phyloP scores from a whole-genome alignment of 1,139 yeast genomes.

The Wickerhamomyces sp. region DNA sequence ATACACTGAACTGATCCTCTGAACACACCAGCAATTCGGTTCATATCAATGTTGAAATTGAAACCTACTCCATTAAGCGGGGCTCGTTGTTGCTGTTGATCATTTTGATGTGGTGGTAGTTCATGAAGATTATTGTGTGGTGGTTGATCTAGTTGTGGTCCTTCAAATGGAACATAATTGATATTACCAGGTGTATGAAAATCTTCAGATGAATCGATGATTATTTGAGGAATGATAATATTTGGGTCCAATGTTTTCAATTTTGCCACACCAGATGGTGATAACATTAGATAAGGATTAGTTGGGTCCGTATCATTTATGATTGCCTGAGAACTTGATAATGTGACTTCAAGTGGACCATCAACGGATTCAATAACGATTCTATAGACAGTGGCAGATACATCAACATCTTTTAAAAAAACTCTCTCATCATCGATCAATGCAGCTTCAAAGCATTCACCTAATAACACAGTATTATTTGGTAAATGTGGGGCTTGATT shows the following conservation, averaged over 20 bases:
- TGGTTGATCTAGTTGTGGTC: neutral
- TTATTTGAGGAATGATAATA: conserved; percentile 10
- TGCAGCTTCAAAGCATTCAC: conserved; percentile 12
- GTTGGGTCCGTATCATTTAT: conserved; percentile 35
- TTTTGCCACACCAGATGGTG: conserved; percentile 36
- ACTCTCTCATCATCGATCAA: neutral
- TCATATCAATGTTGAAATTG: neutral
- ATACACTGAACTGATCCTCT: neutral
- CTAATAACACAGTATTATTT: conserved; percentile 6
- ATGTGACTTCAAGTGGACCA: conserved; percentile 20
- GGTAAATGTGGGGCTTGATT: conserved; percentile 5
- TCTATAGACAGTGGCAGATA: conserved; percentile 3
- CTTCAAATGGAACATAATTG: neutral
- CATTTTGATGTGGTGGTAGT: neutral
- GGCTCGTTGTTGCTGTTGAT: neutral
- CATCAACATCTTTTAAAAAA: neutral
- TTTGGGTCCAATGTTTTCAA: conserved; percentile 22
- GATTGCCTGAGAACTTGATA: conserved; percentile 39
- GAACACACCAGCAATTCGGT: neutral
- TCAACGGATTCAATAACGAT: conserved; percentile 11
- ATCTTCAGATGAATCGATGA: neutral
- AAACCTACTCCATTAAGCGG: neutral
- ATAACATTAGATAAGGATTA: conserved; percentile 37
- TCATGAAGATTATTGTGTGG: neutral
- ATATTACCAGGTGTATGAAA: neutral